phyloP scores from a whole-genome alignment of 169 alveolate species.

The Plasmodium vivax region DNA sequence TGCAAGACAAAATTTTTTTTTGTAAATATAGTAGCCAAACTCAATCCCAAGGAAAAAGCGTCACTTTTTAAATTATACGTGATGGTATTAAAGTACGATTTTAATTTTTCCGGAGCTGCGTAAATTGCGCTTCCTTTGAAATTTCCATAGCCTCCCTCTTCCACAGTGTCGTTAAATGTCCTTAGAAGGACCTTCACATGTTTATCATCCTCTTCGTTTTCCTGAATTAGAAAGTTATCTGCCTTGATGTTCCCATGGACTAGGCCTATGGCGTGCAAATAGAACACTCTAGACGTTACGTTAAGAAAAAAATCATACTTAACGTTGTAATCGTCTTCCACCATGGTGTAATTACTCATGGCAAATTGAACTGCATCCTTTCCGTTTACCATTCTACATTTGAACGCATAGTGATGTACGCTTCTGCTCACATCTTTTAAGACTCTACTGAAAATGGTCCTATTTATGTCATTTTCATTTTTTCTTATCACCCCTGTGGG shows the following conservation, averaged over 20 bases:
- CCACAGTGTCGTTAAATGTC: slow-evolving; percentile 13
- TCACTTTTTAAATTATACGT: slow-evolving; percentile 58
- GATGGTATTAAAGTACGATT: slow-evolving; percentile 15
- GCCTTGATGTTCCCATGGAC: slow-evolving; percentile 49
- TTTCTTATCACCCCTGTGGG: slow-evolving; percentile 48
- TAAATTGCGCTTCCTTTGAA: slow-evolving; percentile 41
- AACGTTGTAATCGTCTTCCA: not conserved
- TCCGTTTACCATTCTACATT: slow-evolving; percentile 8
- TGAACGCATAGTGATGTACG: slow-evolving; percentile 23
- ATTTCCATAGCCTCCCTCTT: slow-evolving; percentile 43
- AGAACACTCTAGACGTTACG: slow-evolving; percentile 11
- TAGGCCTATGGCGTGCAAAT: slow-evolving; percentile 41
- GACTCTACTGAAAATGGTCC: slow-evolving; percentile 13
- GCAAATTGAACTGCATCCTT: slow-evolving; percentile 20
- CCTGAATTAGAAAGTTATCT: slow-evolving; percentile 20
- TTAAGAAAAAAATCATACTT: slow-evolving; percentile 55
- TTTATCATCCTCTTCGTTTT: not conserved
- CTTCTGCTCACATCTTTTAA: slow-evolving; percentile 3
- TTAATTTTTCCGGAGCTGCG: slow-evolving; percentile 46
- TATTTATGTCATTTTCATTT: slow-evolving; percentile 16
- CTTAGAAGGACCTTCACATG: not conserved
- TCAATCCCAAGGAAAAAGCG: slow-evolving; percentile 52
- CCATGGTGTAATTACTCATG: not conserved
- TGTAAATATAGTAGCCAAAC: slow-evolving; percentile 41
- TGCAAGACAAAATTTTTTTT: slow-evolving; percentile 11